Conservation (phyloP, 2,329 filamentous ascomycete species). For the Lecanicillium sp. region DNA sequence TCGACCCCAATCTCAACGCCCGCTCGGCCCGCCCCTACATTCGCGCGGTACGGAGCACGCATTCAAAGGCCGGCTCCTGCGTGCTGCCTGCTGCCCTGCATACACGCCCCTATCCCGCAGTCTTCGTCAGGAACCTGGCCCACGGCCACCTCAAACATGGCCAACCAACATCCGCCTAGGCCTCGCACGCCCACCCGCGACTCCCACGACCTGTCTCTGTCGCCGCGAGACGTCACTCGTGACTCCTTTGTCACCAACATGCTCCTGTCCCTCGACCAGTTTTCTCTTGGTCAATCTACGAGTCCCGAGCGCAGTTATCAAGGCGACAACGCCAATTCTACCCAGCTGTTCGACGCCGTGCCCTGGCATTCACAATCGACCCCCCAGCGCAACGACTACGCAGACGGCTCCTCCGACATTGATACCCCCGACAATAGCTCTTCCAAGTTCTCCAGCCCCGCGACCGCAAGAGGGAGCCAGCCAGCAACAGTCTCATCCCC, state of each 20-base stretch:
- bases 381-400: conserved; percentile 34
- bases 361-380: conserved; percentile 3
- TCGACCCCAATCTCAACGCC: no score
- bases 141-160: conserved; percentile 12
- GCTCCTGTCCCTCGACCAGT: conserved; percentile 84
- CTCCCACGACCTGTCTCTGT: conserved; percentile 81
- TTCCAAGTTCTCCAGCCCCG: conserved; percentile 42
- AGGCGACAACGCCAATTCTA: conserved; percentile 13
- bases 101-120: neutral
- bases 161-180: conserved; percentile 13
- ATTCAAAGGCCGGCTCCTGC: neutral
- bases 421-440: conserved; percentile 49
- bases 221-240: conserved; percentile 66
- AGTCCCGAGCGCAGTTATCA: conserved; percentile 13
- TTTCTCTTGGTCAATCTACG: conserved; percentile 46
- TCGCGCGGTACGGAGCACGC: no score
- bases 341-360: neutral
- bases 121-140: neutral
- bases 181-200: conserved; percentile 37
- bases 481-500: neutral
- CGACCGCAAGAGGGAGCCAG: neutral
- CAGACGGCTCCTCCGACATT: conserved; percentile 57
- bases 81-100: neutral
- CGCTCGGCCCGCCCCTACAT: no score
- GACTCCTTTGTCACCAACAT: conserved; percentile 95